Percentiles rank a stretch among this genome's conserved stretches.
Conservation (phyloP, 1,284 basidiomycete genomes). For the Pholiota adiposa region DNA sequence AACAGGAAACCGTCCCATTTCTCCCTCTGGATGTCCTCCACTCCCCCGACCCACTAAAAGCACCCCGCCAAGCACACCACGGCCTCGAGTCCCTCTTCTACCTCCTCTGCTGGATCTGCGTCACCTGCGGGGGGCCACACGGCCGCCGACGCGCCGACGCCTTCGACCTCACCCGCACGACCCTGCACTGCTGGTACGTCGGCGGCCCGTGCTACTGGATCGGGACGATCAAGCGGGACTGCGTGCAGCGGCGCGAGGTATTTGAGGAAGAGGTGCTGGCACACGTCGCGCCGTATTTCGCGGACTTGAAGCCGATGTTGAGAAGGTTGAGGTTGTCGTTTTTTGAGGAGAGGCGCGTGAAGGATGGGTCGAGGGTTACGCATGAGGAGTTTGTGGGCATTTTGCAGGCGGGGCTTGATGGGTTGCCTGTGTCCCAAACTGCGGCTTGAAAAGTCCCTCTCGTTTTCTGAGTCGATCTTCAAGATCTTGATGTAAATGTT, state of each 20-base stretch:
- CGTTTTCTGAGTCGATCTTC: no score
- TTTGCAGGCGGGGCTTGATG: no score
- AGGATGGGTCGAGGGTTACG: not conserved
- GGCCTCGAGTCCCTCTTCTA: constrained; percentile 7
- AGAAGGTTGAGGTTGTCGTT: not conserved
- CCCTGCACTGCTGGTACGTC: no score
- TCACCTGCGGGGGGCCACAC: not conserved
- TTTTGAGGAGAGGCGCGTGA: not conserved
- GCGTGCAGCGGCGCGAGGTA: not conserved
- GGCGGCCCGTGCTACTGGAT: not conserved
- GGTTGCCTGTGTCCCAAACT: no score
- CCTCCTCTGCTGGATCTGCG: constrained; percentile 6
- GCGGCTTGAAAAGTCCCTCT: no score
- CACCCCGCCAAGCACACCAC: not conserved
- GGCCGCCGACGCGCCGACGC: not conserved
- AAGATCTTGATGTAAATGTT: no score
- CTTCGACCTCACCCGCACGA: not conserved
- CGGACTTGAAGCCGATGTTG: not conserved
- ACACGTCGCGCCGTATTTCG: not conserved
- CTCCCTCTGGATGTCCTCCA: no score
- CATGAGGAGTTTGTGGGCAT: not conserved
- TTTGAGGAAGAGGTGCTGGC: not conserved
- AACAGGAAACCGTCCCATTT: no score
- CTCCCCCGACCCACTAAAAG: not conserved
- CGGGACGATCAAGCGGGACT: not conserved